These are phyloP conservation scores for Ophiostoma sp. DNA, from an alignment of 2,329 filamentous ascomycete species.

Conservation along the genomic window DNA sequence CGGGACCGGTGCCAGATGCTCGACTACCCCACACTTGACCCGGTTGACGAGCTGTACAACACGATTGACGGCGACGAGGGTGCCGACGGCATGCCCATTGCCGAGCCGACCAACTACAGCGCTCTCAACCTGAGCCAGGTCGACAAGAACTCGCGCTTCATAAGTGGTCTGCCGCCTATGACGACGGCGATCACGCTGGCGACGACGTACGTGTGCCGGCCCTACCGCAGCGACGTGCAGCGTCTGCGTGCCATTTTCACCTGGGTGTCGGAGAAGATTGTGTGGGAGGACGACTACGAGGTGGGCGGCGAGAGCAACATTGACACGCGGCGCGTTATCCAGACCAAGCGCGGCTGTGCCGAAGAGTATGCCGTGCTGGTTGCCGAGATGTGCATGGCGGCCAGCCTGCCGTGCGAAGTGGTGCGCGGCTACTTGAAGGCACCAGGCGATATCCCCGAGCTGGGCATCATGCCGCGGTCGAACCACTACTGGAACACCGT, in stretches of 20 bases:
- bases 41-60: slow-evolving; percentile 82
- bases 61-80: slow-evolving; percentile 86
- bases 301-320: slow-evolving; percentile 46
- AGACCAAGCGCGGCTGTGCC: slow-evolving; percentile 75
- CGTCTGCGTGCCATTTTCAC: slow-evolving; percentile 91
- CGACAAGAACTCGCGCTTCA: slow-evolving; percentile 91
- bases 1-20: slow-evolving; percentile 91
- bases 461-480: slow-evolving; percentile 73
- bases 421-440: slow-evolving; percentile 86
- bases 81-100: slow-evolving; percentile 76
- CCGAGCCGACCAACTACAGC: slow-evolving; percentile 74
- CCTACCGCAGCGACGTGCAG: slow-evolving; percentile 91
- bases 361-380: slow-evolving; percentile 87
- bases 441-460: slow-evolving; percentile 76
- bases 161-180: slow-evolving; percentile 74
- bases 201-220: slow-evolving; percentile 87
- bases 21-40: slow-evolving; percentile 80
- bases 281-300: slow-evolving; percentile 93
- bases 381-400: slow-evolving; percentile 86
- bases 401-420: slow-evolving; percentile 81
- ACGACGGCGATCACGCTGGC: slow-evolving; percentile 78
- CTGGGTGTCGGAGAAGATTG: slow-evolving; percentile 91
- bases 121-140: slow-evolving; percentile 77
- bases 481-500: slow-evolving; percentile 99
- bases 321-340: slow-evolving; percentile 77